Base-by-base conservation (phyloP, 805 yeast species). In the Metschnikowia arizonensis region DNA sequence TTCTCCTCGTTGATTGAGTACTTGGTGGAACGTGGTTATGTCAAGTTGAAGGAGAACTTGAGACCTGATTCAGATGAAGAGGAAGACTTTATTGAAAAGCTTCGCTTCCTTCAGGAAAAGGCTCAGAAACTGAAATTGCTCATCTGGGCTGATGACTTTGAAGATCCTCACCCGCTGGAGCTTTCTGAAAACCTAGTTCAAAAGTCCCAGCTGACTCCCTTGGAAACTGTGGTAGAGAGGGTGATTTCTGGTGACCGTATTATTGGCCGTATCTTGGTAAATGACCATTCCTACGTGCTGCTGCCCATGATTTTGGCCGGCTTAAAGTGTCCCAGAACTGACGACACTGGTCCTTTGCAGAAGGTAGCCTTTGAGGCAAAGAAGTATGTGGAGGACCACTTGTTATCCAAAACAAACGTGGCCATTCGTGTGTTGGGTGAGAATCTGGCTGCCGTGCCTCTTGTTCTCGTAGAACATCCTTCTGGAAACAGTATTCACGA, bases 241-340 rank as follows among this genome's bases (percentile, higher is more conserved):
- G 93, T 83, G 26, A 73, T 86, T 48, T 69, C 82, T 50, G 96
- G 96, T 40, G 96, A 88, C 64, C 69, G 95, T 39, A 63, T 87
- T n/a, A 67, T 83, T 31, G 76, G 79, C 10, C 76, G 95, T 33
- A 61, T 81, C 10, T 52, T 81, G 44, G 65, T 78, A 25, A 69
- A 68, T 47, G 64, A 70, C 39, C 63, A 64, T n/a, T 63, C 64
- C 33, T 93, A 85, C 48, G 76, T 74, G 33, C 73, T 77, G 24
- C 68, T 81, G 24, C 82, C 83, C 9, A 75, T 83, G 25, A 60
- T 83, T 32, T 65, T 88, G 50, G 93, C 93, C 2, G 96, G 96
- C 37, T 66, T 85, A 48, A 77, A 78, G 54, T 61, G 82, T 19
- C 95, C 95, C 43, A 73, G 95, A 61, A 77, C 88, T 2, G 79